phyloP scores from a whole-genome alignment of 2,329 filamentous ascomycete species.

The Botrytis hyacinthi region DNA sequence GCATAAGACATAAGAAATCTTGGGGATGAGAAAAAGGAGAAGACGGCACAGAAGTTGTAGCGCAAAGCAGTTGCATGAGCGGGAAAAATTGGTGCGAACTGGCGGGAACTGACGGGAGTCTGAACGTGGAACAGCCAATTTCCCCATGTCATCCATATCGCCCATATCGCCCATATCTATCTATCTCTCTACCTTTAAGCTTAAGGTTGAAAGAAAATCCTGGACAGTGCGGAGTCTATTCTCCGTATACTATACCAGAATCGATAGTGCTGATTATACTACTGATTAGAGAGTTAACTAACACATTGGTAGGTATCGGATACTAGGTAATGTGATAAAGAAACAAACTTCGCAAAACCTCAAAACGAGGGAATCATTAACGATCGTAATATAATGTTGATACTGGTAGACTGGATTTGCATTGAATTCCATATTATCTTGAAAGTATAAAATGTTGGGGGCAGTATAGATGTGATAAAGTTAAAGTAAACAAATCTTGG shows the following conservation, averaged over 20 bases:
- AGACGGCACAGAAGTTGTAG: neutral
- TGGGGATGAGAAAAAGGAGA: neutral
- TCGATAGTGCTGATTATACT: neutral
- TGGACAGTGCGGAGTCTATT: neutral
- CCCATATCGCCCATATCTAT: neutral
- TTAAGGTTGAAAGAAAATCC: neutral
- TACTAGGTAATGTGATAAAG: neutral
- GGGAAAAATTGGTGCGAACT: neutral
- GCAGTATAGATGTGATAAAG: neutral
- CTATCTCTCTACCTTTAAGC: neutral
- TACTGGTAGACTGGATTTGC: neutral
- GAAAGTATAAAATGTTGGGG: neutral
- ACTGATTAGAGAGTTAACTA: neutral
- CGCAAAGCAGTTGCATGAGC: neutral
- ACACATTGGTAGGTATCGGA: neutral
- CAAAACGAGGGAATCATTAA: neutral
- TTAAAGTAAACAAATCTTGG: neutral
- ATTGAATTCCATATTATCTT: neutral
- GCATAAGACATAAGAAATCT: neutral
- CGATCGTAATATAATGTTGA: neutral
- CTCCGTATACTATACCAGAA: neutral
- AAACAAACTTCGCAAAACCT: neutral
- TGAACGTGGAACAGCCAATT: neutral
- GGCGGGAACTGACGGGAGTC: neutral
- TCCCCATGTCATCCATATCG: neutral